These are phyloP conservation scores for Aspergillus ochraceus DNA, from an alignment of 2,329 filamentous ascomycete genomes.

Conservation along the genomic window DNA sequence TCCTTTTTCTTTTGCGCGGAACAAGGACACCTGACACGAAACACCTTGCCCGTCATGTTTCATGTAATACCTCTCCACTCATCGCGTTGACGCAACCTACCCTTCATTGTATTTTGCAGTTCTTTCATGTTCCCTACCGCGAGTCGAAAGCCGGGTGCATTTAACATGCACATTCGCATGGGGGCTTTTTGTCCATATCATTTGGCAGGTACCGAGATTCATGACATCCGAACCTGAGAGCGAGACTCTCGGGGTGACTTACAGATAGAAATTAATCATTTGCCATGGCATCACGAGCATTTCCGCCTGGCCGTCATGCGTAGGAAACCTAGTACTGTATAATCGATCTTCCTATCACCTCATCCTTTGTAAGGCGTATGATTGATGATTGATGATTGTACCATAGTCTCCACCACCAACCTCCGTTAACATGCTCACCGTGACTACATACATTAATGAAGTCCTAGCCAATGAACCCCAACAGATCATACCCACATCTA, in stretches of 20 bases:
- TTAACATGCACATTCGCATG: background rate
- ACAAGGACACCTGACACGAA: background rate
- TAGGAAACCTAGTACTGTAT: too few species aligned
- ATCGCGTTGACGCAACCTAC: background rate
- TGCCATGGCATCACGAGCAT: background rate
- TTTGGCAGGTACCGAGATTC: background rate
- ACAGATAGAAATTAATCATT: background rate
- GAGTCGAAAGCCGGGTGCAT: conserved; percentile 10
- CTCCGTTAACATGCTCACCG: too few species aligned
- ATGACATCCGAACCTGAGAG: background rate
- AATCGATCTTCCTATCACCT: background rate
- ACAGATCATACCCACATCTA: too few species aligned
- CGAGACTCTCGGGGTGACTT: background rate
- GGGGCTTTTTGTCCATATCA: background rate
- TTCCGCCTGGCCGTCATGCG: too few species aligned
- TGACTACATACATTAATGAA: too few species aligned
- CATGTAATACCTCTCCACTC: conserved; percentile 2
- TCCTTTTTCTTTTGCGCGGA: background rate
- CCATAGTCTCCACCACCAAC: too few species aligned
- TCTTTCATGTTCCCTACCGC: conserved; percentile 7
- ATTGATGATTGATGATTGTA: too few species aligned
- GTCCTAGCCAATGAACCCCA: too few species aligned
- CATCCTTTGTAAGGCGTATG: background rate
- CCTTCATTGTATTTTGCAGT: conserved; percentile 7
- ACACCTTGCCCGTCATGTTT: too few species aligned